Evolutionary conservation across 2,329 filamentous ascomycete genomes (phyloP).

Genomic region (Colletotrichum kahawae): DNA sequence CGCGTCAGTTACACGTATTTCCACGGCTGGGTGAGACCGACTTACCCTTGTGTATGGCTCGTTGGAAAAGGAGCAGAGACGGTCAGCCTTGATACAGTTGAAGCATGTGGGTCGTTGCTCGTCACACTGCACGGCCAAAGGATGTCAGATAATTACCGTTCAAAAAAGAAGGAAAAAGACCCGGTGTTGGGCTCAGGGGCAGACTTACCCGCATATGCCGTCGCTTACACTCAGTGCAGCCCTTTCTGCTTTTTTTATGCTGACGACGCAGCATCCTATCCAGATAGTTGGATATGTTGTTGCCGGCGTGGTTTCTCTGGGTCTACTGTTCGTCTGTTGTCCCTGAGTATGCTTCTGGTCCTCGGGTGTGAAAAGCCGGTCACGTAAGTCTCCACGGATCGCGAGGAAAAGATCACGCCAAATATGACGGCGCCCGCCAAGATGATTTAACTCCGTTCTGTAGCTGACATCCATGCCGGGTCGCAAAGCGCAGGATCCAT

Average conservation of each 20-base stretch:
- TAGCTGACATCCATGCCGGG: neutral
- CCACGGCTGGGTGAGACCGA: neutral
- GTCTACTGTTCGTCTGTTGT: neutral
- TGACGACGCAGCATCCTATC: neutral
- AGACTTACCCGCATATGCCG: neutral
- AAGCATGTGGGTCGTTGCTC: neutral
- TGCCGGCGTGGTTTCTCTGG: neutral
- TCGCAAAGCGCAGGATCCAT: neutral
- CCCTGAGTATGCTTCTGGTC: neutral
- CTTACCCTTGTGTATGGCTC: neutral
- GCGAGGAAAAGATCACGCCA: neutral
- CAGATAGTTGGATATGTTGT: neutral
- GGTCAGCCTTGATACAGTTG: neutral
- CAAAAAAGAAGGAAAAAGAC: neutral
- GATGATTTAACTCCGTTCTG: neutral
- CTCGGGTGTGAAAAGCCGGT: neutral
- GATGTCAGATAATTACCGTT: no score
- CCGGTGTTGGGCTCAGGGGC: neutral
- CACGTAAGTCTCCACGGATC: neutral
- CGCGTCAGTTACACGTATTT: neutral
- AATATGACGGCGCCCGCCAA: neutral
- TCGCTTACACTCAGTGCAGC: neutral
- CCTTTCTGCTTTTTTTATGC: neutral
- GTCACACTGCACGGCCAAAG: no score
- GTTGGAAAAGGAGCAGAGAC: neutral